Base-by-base conservation (phyloP, 768 basidiomycete species). In the Mycena galericulata region DNA sequence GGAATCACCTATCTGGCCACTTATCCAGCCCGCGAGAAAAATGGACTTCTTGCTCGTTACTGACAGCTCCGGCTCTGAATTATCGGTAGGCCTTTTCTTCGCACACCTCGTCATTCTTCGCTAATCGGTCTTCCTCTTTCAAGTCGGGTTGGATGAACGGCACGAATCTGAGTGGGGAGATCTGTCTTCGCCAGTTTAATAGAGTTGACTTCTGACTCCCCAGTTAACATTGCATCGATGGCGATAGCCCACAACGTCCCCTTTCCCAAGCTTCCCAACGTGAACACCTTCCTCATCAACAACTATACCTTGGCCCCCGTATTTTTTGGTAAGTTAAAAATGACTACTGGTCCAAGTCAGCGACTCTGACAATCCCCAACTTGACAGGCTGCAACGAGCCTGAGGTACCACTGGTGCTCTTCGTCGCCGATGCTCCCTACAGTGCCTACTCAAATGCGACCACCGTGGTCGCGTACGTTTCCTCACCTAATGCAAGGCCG, bases 141-240 rank as follows among this genome's bases (percentile, higher is more conserved):
- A 60, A 61, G 60, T 61, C 60, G 47, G 60, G 60, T 40, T 61
- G 60, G 60, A 61, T n/a, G n/a, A n/a, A n/a, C n/a, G n/a, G n/a
- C n/a, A n/a, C n/a, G n/a, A n/a, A n/a, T n/a, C n/a, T n/a, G n/a
- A n/a, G n/a, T n/a, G n/a, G n/a, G n/a, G n/a, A n/a, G n/a, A n/a
- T n/a, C n/a, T n/a, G n/a, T n/a, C n/a, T n/a, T n/a, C n/a, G n/a
- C n/a, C n/a, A n/a, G n/a, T n/a, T n/a, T n/a, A n/a, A n/a, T n/a
- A n/a, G 50, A 49, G 34, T 34, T 50, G 27, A 61, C 46, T 26
- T 61, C 46, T 49, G n/a, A 30, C 24, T 60, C 26, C 26, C 30
- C 59, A 61, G 59, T 61, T 49, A 61, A 61, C 60, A 61, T 49
- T 61, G 60, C 47, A 38, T 22, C 60, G 36, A 61, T 61, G 60